Percentiles rank a stretch among this genome's conserved stretches.
Evolutionary conservation across 2,329 filamentous ascomycete species (phyloP).

Genomic region (Trichophyton verrucosum): DNA sequence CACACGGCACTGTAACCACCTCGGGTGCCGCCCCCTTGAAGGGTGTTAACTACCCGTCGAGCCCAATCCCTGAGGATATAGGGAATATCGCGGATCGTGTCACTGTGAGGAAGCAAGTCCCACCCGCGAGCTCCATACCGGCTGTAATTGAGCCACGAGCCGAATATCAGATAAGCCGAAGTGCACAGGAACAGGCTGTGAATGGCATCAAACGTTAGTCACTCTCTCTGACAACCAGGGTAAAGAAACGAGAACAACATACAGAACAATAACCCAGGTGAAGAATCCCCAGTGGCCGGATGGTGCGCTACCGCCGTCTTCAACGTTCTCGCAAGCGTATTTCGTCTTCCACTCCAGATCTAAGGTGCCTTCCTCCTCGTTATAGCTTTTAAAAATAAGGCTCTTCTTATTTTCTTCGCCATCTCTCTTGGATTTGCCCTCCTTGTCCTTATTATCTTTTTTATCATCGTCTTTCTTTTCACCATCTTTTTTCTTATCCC

Average conservation of each 20-base stretch:
- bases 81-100: constrained; percentile 81
- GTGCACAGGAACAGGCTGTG: constrained; percentile 67
- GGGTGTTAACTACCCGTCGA: constrained; percentile 63
- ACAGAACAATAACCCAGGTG: constrained; percentile 94
- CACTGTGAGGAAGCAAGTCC: constrained; percentile 86
- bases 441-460: constrained; percentile 19
- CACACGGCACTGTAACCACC: constrained; percentile 92
- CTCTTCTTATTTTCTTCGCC: constrained; percentile 40
- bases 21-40: constrained; percentile 71
- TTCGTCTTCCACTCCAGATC: constrained; percentile 77
- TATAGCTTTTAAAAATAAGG: constrained; percentile 66
- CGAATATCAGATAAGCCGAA: constrained; percentile 89
- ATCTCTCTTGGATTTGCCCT: constrained; percentile 13
- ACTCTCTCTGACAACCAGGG: background rate
- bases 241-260: constrained; percentile 28
- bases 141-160: constrained; percentile 98
- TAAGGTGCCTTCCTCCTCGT: constrained; percentile 50
- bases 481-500: constrained; percentile 17
- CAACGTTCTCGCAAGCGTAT: constrained; percentile 56
- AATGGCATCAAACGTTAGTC: background rate
- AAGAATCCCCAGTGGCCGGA: constrained; percentile 79
- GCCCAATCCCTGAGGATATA: constrained; percentile 86
- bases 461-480: constrained; percentile 18
- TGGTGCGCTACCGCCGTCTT: constrained; percentile 28
- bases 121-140: constrained; percentile 88